These are phyloP conservation scores for Solioccasus polychromus DNA, from an alignment of 768 basidiomycete genomes.

Conservation along the genomic window DNA sequence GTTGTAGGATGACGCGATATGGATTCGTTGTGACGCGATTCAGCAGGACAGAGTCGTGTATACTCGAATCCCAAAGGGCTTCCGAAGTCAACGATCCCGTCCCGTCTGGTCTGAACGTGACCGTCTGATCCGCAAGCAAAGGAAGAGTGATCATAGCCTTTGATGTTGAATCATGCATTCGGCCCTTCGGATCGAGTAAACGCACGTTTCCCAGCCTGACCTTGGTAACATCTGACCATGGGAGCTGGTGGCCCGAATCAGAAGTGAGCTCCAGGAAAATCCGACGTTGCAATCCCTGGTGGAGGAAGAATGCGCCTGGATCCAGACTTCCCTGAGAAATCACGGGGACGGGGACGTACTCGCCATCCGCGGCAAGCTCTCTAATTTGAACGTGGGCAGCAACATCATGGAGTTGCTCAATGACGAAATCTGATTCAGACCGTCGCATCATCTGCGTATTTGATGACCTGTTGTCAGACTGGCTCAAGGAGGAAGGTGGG, in stretches of 20 bases:
- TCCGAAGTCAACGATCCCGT: constrained; percentile 67
- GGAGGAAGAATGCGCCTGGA: constrained; percentile 82
- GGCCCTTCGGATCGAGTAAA: constrained; percentile 79
- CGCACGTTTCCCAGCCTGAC: constrained; percentile 82
- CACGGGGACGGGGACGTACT: constrained; percentile 82
- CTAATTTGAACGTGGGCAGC: constrained; percentile 82
- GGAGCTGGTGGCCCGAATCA: constrained; percentile 85
- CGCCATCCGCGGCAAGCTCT: constrained; percentile 82
- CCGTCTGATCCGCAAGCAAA: constrained; percentile 63
- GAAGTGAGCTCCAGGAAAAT: constrained; percentile 75
- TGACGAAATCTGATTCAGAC: constrained; percentile 89
- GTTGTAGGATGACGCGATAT: constrained; percentile 76
- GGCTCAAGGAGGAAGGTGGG: constrained; percentile 30
- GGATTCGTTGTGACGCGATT: constrained; percentile 79
- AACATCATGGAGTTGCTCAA: constrained; percentile 87
- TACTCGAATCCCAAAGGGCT: constrained; percentile 90
- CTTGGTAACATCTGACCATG: constrained; percentile 78
- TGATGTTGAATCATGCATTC: constrained; percentile 74
- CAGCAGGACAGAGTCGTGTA: constrained; percentile 81
- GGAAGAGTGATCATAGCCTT: constrained; percentile 71
- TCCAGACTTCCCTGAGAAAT: constrained; percentile 72
- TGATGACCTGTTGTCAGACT: constrained; percentile 39
- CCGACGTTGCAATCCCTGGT: constrained; percentile 90
- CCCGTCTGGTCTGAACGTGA: constrained; percentile 83
- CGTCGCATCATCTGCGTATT: constrained; percentile 77